Evolutionary conservation across 345 rosid species (phyloP), one percentile per base, ranked within the genome.

Genomic region (Citrus australasica): DNA sequence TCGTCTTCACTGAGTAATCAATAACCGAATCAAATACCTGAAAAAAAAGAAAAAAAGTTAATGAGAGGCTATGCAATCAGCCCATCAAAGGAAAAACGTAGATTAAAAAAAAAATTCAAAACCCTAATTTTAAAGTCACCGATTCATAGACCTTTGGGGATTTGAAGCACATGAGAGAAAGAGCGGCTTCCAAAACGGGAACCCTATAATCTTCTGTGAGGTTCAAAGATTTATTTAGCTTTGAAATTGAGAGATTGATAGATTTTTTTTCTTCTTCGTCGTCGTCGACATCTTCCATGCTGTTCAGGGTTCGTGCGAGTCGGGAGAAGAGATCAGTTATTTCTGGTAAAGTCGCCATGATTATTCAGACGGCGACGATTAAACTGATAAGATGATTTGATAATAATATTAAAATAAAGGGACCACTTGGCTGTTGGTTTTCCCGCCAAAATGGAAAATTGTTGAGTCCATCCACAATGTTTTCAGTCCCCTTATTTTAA

Each of bases 141-240:
- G 64, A 64, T 21, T 9, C 48, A 33, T 16, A 11, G 51, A 91
- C 98, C 92, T 89, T 87, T 59, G 94, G 88, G 19, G 93, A 87
- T 67, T 80, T 87, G 88, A 92, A 90, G 89, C 94, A 86, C 91
- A 91, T 83, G 74, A 89, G 85, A 28, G 97, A 90, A 37, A 91
- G 83, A 46, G 89, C 85, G 2, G 94, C 80, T 69, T 92, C 90
- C 80, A 92, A 80, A 89, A 91, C 88, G 79, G 85, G 82, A 83
- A 84, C 82, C 78, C 84, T 60, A 60, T 88, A 69, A 81, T 84
- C 75, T 8, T 81, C 87, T 48, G 71, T 70, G 62, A 88, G 87
- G 81, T 90, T 91, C 37, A 92, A 88, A 27, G 94, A 87, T 35
- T 82, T 84, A 77, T 85, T 84, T 14, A 91, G 86, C 78, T 81